phyloP scores from a whole-genome alignment of 371 early-diverging fungal species.

The Mortierella sp. region DNA sequence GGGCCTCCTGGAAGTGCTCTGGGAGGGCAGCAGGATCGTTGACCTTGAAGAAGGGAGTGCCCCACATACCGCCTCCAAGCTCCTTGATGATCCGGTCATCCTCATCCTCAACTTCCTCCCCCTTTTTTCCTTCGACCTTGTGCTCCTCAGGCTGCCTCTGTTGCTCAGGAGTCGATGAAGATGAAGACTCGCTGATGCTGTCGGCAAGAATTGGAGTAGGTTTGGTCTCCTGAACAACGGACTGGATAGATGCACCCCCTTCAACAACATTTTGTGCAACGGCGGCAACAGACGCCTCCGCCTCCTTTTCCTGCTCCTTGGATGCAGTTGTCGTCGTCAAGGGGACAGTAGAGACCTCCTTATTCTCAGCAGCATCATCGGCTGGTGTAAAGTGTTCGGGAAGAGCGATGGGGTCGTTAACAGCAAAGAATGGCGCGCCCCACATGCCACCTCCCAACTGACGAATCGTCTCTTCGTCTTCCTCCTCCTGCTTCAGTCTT shows the following conservation, averaged over 20 bases:
- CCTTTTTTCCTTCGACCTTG: conserved; percentile 18
- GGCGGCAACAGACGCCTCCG: not conserved
- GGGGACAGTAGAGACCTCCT: not conserved
- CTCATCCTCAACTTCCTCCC: conserved; percentile 29
- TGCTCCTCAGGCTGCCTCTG: conserved; percentile 3
- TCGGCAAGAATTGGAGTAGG: too few species aligned
- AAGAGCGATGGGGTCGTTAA: conserved; percentile 30
- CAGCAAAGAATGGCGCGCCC: conserved; percentile 40
- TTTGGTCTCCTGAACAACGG: not conserved
- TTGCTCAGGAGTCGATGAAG: too few species aligned
- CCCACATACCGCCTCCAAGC: conserved; percentile 41
- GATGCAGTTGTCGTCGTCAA: not conserved
- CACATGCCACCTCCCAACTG: conserved; percentile 37
- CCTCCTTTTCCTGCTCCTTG: not conserved
- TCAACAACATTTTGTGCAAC: not conserved
- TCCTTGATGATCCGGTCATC: conserved; percentile 35
- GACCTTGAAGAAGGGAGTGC: conserved; percentile 34
- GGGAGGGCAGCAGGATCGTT: conserved; percentile 34
- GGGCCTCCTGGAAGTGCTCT: conserved; percentile 32
- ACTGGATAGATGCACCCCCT: not conserved
- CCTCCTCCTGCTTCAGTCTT: conserved; percentile 34
- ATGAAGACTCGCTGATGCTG: not conserved
- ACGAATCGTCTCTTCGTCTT: conserved; percentile 39
- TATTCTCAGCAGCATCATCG: not conserved
- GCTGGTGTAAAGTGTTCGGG: conserved; percentile 20